A percentile compares a stretch with the other conserved stretches of the same genome.
These are phyloP conservation scores for Hypomontagnella monticulosa DNA, from an alignment of 495 filamentous ascomycete genomes.

Conservation along the genomic window DNA sequence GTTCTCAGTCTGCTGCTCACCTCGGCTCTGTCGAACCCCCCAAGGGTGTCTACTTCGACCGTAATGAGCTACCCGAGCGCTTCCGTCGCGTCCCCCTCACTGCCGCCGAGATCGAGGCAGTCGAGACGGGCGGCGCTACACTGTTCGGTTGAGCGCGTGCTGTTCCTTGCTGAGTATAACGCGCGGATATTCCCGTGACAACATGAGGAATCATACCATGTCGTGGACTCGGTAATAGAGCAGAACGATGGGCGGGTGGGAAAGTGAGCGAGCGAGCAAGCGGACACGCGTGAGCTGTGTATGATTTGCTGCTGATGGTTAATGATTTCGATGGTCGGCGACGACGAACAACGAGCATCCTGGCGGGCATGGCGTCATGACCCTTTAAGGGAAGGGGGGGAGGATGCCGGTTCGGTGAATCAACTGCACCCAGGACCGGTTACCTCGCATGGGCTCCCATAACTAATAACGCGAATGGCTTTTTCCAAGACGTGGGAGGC, in stretches of 20 bases:
- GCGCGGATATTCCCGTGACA: neutral
- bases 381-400: neutral
- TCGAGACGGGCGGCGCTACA: conserved; percentile 87
- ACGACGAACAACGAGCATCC: neutral
- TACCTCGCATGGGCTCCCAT: neutral
- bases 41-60: conserved; percentile 85
- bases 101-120: conserved; percentile 88
- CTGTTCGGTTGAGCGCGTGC: conserved; percentile 47
- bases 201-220: neutral
- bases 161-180: neutral
- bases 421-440: conserved; percentile 17
- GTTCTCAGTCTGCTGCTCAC: conserved; percentile 69
- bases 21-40: conserved; percentile 76
- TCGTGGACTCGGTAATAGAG: neutral
- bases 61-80: conserved; percentile 81
- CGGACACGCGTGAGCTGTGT: neutral
- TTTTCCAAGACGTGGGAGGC: conserved; percentile 4
- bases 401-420: conserved; percentile 15
- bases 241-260: neutral
- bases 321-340: conserved; percentile 14
- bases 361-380: neutral
- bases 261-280: no score
- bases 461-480: conserved; percentile 10
- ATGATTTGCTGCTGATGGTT: conserved; percentile 8
- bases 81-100: conserved; percentile 80